These are phyloP conservation scores for Beauveria medogensis DNA, from an alignment of 2,329 filamentous ascomycete species.

Conservation along the genomic window DNA sequence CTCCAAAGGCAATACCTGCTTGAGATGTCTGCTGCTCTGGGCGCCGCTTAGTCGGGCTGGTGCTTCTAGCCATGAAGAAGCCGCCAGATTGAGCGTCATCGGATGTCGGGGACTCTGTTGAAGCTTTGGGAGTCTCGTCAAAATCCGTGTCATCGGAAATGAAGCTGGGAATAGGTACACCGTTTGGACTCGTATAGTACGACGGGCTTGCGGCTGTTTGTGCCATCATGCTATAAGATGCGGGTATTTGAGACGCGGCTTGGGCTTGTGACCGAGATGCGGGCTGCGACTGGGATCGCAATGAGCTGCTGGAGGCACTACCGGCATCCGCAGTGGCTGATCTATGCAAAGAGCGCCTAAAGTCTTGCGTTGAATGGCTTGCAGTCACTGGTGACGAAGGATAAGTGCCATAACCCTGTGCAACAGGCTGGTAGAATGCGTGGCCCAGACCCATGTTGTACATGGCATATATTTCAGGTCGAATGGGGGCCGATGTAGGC, in stretches of 20 bases:
- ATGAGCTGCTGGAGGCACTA: constrained; percentile 42
- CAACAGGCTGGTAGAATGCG: constrained; percentile 39
- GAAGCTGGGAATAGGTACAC: constrained; percentile 46
- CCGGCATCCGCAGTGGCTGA: constrained; percentile 43
- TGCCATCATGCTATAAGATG: constrained; percentile 19
- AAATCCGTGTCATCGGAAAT: constrained; percentile 45
- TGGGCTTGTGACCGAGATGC: constrained; percentile 39
- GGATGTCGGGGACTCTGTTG: constrained; percentile 38
- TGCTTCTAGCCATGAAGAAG: constrained; percentile 21
- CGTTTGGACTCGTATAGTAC: constrained; percentile 36
- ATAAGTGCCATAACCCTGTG: constrained; percentile 41
- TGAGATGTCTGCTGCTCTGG: constrained; percentile 22
- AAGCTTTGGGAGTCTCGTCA: constrained; percentile 35
- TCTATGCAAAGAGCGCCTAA: constrained; percentile 49
- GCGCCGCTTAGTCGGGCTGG: constrained; percentile 19
- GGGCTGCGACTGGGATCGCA: constrained; percentile 60
- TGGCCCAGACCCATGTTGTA: constrained; percentile 33
- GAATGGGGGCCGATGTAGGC: constrained; percentile 49
- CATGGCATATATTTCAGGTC: constrained; percentile 49
- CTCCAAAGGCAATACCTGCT: constrained; percentile 37
- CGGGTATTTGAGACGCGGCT: constrained; percentile 14
- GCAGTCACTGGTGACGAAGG: constrained; percentile 47
- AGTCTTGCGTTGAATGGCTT: constrained; percentile 38
- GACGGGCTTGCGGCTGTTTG: constrained; percentile 30
- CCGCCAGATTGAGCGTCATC: constrained; percentile 32